A percentile compares a stretch with the other conserved stretches of the same genome.
phyloP scores from a whole-genome alignment of 257 asterid genomes.

The Paraleonurus japonicus region DNA sequence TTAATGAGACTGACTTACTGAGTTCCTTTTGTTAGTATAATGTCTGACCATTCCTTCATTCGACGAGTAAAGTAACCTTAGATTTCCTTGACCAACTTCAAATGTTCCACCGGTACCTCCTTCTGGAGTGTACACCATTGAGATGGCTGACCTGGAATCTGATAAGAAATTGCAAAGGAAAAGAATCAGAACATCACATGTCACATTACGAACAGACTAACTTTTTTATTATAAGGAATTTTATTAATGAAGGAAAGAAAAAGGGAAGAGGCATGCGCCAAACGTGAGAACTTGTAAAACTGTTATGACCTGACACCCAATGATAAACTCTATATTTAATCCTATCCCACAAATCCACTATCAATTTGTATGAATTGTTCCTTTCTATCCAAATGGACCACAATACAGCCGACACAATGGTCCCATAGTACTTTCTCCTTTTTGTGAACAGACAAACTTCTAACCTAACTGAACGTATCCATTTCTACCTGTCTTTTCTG shows the following conservation, averaged over 20 bases:
- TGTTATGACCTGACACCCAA: background rate
- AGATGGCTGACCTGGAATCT: constrained; percentile 41
- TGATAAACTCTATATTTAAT: background rate
- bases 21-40: constrained; percentile 52
- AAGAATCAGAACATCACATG: constrained; percentile 16
- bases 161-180: constrained; percentile 20
- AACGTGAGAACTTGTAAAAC: background rate
- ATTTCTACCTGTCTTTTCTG: constrained; percentile 46
- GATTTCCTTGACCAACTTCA: constrained; percentile 80
- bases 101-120: constrained; percentile 34
- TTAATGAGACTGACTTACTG: constrained; percentile 35
- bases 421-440: background rate
- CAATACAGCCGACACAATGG: background rate
- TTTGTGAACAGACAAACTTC: background rate
- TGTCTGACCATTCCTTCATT: constrained; percentile 54
- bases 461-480: constrained; percentile 5
- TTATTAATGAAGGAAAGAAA: background rate
- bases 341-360: background rate
- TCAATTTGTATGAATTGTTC: background rate
- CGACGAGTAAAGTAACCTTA: constrained; percentile 53
- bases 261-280: background rate
- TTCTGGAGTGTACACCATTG: constrained; percentile 41
- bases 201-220: constrained; percentile 7
- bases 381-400: background rate
- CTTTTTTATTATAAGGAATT: background rate